Evolutionary conservation across 257 asterid genomes (phyloP), one percentile per base, ranked within the genome.

Genomic region (Anisodus tanguticus): DNA sequence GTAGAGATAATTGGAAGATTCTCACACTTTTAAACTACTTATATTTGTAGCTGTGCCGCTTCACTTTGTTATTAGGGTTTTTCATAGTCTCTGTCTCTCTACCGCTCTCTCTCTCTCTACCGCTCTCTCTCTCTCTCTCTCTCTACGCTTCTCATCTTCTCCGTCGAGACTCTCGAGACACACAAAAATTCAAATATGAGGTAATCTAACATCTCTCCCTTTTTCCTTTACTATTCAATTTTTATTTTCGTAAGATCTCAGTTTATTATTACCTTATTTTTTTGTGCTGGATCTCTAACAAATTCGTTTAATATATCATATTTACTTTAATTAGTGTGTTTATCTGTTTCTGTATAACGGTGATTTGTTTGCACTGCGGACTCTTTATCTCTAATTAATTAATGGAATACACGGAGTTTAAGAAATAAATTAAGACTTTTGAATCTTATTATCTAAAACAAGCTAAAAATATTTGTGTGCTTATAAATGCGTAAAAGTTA

Each of bases 31-130:
- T 9, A 22, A 22, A 11, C 60, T 26, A 74, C 45, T 74, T 59
- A 37, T 69, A 78, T 74, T 85, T 45, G 9, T 53, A 10, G 72
- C 26, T 22, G 51, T 22, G 43, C 31, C 79, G 79, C 74, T 57
- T 15, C 63, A 45, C 81, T 68, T 66, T 69, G 45, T 85, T 85
- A 78, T 86, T 91, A 93, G 97, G 97, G 95, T 93, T 93, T 91
- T 83, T 67, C 82, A 41, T 67, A 79, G 26, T 43, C 80, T 22
- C n/a, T 45, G 4, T 68, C 26, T 69, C 80, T 54, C 70, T 76
- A n/a, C n/a, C n/a, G n/a, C 26, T 22, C 26, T 26, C 2, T 66
- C 16, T 68, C 84, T 62, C 74, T 69, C 72, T 60, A 51, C 74
- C 1, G 22, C 57, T 53, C 57, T 2, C 2, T 11, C 37, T 22